Evolutionary conservation across 495 filamentous ascomycete genomes (phyloP).

Genomic region (Hyphodiscus hymeniophilus): DNA sequence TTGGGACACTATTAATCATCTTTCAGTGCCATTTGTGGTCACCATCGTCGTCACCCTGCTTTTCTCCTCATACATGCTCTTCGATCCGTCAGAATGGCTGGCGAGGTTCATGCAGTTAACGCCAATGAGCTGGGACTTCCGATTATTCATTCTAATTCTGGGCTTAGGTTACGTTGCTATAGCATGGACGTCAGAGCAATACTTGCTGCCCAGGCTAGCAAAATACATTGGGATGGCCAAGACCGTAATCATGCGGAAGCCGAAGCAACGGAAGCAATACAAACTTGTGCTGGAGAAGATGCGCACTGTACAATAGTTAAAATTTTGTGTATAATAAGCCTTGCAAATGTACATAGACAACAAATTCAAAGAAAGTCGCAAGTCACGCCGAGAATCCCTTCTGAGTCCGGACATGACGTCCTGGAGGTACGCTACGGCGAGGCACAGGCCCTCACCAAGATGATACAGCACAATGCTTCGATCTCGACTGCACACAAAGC

Average conservation of each 20-base stretch:
- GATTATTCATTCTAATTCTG: constrained; percentile 57
- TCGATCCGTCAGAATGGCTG: constrained; percentile 61
- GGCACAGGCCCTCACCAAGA: not conserved
- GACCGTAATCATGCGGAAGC: constrained; percentile 41
- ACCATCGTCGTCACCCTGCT: constrained; percentile 60
- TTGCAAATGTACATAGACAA: not conserved
- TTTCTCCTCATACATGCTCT: constrained; percentile 69
- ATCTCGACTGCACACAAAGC: not conserved
- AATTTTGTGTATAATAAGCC: not conserved
- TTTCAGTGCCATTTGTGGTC: constrained; percentile 67
- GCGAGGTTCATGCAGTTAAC: constrained; percentile 78
- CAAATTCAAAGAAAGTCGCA: not conserved
- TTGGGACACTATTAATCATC: not conserved
- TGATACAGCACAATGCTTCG: constrained; percentile 9
- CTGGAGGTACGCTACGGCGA: not conserved
- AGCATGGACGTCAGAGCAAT: constrained; percentile 63
- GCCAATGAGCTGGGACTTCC: constrained; percentile 59
- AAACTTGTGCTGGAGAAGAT: constrained; percentile 73
- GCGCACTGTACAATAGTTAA: constrained; percentile 30
- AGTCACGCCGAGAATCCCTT: not conserved
- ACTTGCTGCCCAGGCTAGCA: constrained; percentile 62
- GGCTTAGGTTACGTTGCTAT: constrained; percentile 56
- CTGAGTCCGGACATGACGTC: not conserved
- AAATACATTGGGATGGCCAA: constrained; percentile 53
- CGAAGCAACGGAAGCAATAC: constrained; percentile 79